Conservation (phyloP, 2,329 filamentous ascomycete genomes). For the Magnaporthiopsis poae region DNA sequence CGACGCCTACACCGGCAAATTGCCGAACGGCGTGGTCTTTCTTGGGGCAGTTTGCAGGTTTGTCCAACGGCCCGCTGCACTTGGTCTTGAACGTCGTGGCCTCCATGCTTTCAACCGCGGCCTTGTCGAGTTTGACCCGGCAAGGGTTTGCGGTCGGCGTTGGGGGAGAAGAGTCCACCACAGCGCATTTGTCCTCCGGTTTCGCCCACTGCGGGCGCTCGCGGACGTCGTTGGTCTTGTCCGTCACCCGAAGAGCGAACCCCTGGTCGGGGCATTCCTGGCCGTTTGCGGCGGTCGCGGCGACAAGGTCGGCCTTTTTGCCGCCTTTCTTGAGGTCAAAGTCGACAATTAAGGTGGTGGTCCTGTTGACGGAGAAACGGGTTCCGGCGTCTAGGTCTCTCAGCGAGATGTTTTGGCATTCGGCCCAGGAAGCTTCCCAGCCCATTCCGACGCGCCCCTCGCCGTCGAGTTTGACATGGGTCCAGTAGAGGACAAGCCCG, state of each 20-base stretch:
- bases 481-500: too few species aligned
- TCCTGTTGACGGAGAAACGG: too few species aligned
- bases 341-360: rapidly evolving
- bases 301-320: background rate
- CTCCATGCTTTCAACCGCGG: conserved; percentile 3
- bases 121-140: conserved; percentile 9
- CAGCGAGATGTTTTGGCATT: too few species aligned
- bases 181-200: background rate
- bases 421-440: too few species aligned
- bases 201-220: too few species aligned
- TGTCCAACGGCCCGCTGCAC: background rate
- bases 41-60: background rate
- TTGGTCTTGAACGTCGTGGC: background rate
- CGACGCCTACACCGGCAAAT: background rate
- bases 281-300: background rate
- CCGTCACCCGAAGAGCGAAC: background rate
- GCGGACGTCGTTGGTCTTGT: background rate
- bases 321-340: background rate
- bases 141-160: conserved; percentile 2
- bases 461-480: too few species aligned
- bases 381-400: background rate
- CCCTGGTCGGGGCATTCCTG: background rate
- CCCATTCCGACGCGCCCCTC: too few species aligned
- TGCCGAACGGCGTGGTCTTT: background rate
- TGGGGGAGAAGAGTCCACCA: background rate